Conservation (phyloP, 78 protist genomes). For the Monosiga brevicollis region DNA sequence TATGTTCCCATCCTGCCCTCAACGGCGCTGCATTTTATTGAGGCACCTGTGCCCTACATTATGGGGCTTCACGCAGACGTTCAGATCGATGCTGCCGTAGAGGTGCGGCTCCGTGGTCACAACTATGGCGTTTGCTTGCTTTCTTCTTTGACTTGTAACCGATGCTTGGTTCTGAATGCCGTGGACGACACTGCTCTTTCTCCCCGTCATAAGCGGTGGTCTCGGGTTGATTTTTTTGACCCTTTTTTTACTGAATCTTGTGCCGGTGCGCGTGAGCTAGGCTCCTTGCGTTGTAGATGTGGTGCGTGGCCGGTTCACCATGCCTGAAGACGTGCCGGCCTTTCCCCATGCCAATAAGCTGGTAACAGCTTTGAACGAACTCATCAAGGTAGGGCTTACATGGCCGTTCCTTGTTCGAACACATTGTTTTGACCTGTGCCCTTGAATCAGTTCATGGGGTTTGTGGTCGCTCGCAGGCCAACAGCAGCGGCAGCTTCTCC, state of each 20-base stretch:
- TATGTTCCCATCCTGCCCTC: slow-evolving; percentile 9
- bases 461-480: too few relatives aligned
- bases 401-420: too few relatives aligned
- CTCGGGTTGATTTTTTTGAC: neutral
- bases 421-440: too few relatives aligned
- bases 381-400: too few relatives aligned
- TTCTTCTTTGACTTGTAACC: neutral
- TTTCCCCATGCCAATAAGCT: too few relatives aligned
- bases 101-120: neutral
- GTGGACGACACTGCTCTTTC: too few relatives aligned
- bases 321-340: too few relatives aligned
- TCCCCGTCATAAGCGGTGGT: too few relatives aligned
- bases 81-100: neutral
- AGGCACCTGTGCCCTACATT: slow-evolving; percentile 17
- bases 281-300: neutral
- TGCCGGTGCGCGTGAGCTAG: neutral
- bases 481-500: too few relatives aligned
- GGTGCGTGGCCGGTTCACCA: too few relatives aligned
- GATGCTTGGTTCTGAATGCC: neutral
- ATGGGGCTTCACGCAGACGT: slow-evolving; percentile 2
- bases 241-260: neutral
- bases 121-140: neutral
- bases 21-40: neutral
- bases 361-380: too few relatives aligned
- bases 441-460: too few relatives aligned